A percentile compares a stretch with the other conserved stretches of the same genome.
These are phyloP conservation scores for Podaxis rugospora DNA, from an alignment of 768 basidiomycete species.

Conservation along the genomic window DNA sequence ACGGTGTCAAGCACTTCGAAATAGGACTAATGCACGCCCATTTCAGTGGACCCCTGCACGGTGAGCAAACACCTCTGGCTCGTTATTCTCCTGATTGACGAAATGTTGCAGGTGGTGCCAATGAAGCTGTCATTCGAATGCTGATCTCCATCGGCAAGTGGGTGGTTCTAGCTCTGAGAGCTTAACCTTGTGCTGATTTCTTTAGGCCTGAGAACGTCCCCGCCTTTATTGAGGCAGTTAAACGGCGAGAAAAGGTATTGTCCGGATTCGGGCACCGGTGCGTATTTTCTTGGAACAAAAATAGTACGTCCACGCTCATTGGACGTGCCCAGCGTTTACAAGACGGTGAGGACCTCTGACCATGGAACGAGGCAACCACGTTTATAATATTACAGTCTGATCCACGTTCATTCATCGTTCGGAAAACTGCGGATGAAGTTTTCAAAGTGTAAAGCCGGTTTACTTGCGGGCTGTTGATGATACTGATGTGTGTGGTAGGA, in stretches of 20 bases:
- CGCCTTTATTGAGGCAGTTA: slow-evolving; percentile 81
- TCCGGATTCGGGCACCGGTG: slow-evolving; percentile 85
- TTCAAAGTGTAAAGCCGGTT: slow-evolving; percentile 65
- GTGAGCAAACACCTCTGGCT: slow-evolving; percentile 21
- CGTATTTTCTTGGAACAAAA: background rate
- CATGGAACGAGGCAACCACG: background rate
- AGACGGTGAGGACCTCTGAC: slow-evolving; percentile 44
- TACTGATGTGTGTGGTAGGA: slow-evolving; percentile 36
- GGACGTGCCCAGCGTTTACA: slow-evolving; percentile 45
- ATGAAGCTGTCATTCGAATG: slow-evolving; percentile 95
- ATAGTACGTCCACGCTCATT: background rate
- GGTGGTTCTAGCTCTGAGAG: slow-evolving; percentile 16
- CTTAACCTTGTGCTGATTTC: background rate
- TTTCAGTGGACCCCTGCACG: slow-evolving; percentile 66
- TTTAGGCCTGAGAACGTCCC: slow-evolving; percentile 78
- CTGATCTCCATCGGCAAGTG: slow-evolving; percentile 81
- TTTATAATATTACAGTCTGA: slow-evolving; percentile 56
- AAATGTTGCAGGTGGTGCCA: slow-evolving; percentile 63
- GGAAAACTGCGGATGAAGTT: slow-evolving; percentile 88
- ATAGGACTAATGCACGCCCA: slow-evolving; percentile 7
- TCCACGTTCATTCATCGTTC: slow-evolving; percentile 86
- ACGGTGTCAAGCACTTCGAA: slow-evolving; percentile 21
- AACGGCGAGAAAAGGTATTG: slow-evolving; percentile 82
- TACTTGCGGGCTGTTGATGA: background rate
- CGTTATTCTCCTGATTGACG: slow-evolving; percentile 4